Evolutionary conservation across 1,284 basidiomycete genomes (phyloP).

Genomic region (Leccinum glutinopallens): DNA sequence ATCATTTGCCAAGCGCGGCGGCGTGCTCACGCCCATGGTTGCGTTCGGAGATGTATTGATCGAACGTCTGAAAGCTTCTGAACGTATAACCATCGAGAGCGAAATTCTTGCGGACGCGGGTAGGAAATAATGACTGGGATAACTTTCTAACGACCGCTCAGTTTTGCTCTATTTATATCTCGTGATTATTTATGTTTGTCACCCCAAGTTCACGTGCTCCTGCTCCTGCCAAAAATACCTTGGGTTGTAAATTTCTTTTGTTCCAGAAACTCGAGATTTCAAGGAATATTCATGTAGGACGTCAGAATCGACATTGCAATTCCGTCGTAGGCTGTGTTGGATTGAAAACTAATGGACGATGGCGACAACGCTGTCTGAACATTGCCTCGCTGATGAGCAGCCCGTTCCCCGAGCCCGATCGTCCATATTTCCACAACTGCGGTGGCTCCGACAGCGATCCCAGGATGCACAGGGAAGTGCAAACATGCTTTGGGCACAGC

Average conservation of each 20-base stretch:
- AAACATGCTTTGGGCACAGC: constrained; percentile 10
- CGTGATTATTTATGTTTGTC: background rate
- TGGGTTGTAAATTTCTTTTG: background rate
- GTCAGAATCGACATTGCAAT: constrained; percentile 3
- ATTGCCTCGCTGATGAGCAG: constrained; percentile 13
- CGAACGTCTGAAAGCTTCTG: constrained; percentile 59
- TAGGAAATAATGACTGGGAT: constrained; percentile 8
- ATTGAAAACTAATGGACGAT: background rate
- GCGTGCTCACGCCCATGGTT: constrained; percentile 77
- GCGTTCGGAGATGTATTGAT: constrained; percentile 76
- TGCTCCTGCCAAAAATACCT: background rate
- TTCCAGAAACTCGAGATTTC: background rate
- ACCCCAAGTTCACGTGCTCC: background rate
- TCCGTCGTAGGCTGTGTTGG: background rate
- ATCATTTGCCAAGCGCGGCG: constrained; percentile 60
- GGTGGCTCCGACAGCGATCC: constrained; percentile 10
- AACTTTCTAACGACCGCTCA: background rate
- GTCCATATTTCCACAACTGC: constrained; percentile 8
- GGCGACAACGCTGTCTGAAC: background rate
- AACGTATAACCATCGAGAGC: constrained; percentile 57
- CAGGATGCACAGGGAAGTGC: constrained; percentile 7
- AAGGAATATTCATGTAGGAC: background rate
- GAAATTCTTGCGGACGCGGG: constrained; percentile 30
- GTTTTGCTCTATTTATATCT: constrained; percentile 6
- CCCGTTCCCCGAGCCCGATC: constrained; percentile 7